Percentiles rank a stretch among this genome's conserved stretches.
These are phyloP conservation scores for Penicillium olsonii DNA, from an alignment of 2,329 filamentous ascomycete genomes.

Conservation along the genomic window DNA sequence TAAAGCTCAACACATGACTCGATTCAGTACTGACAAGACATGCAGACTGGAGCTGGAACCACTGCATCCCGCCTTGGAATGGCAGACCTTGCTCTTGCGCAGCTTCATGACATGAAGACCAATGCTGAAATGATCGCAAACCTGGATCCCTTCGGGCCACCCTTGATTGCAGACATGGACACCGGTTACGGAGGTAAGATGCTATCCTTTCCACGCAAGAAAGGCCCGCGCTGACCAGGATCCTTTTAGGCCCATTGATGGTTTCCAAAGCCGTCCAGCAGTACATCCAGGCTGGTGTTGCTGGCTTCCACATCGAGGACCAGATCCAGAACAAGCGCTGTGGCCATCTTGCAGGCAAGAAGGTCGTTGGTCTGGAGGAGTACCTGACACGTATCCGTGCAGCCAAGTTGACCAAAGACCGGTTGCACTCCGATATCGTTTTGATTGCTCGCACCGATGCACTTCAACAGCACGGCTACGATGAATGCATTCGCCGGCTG, in stretches of 20 bases:
- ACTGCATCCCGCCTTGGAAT: constrained; percentile 62
- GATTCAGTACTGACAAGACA: not conserved
- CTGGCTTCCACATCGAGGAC: constrained; percentile 60
- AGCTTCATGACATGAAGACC: constrained; percentile 62
- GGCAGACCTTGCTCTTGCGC: constrained; percentile 64
- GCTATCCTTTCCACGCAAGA: not conserved
- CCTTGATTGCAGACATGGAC: constrained; percentile 62
- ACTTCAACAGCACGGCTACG: constrained; percentile 40
- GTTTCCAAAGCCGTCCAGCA: constrained; percentile 51
- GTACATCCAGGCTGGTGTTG: constrained; percentile 56
- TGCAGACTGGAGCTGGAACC: constrained; percentile 63
- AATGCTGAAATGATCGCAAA: constrained; percentile 68
- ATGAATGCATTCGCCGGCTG: constrained; percentile 41
- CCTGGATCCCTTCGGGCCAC: constrained; percentile 53
- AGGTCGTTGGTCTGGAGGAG: constrained; percentile 38
- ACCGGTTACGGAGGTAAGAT: constrained; percentile 53
- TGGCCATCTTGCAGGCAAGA: constrained; percentile 43
- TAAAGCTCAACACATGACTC: not conserved
- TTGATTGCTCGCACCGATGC: constrained; percentile 48
- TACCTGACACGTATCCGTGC: constrained; percentile 40
- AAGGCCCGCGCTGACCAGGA: constrained; percentile 17
- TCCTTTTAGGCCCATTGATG: constrained; percentile 41
- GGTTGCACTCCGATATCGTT: constrained; percentile 42
- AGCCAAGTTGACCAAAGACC: constrained; percentile 36
- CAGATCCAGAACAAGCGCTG: constrained; percentile 51